These are phyloP conservation scores for Naematelia aurantialba DNA, from an alignment of 768 basidiomycete species.

Conservation along the genomic window DNA sequence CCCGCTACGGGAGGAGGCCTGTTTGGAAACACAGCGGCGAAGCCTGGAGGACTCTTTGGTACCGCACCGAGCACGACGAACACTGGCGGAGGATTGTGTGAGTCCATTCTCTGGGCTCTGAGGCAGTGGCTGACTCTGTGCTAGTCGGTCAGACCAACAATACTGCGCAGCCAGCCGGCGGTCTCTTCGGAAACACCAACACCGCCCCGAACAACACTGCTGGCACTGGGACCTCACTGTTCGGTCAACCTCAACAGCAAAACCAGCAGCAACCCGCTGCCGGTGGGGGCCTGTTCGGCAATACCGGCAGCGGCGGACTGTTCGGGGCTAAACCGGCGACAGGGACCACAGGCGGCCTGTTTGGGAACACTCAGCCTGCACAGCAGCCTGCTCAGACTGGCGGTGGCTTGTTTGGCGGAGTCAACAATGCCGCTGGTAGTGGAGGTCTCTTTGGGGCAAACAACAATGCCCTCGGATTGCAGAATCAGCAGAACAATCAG, in stretches of 20 bases:
- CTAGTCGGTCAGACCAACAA: conserved; percentile 24
- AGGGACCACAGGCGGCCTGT: conserved; percentile 29
- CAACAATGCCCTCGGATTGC: conserved; percentile 49
- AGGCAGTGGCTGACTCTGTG: neutral
- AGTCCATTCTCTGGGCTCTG: neutral
- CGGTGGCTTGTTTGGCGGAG: conserved; percentile 23
- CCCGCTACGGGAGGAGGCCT: conserved; percentile 43
- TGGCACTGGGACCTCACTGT: conserved; percentile 19
- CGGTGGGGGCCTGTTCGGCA: conserved; percentile 13
- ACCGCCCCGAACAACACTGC: conserved; percentile 1
- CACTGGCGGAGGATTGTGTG: conserved; percentile 21
- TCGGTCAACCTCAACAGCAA: conserved; percentile 31
- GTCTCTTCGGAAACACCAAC: conserved; percentile 24
- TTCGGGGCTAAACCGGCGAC: conserved; percentile 23
- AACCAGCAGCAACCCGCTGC: conserved; percentile 15
- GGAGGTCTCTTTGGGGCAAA: conserved; percentile 16
- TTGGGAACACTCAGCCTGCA: conserved; percentile 22
- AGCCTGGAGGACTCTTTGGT: conserved; percentile 31
- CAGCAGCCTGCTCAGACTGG: conserved; percentile 17
- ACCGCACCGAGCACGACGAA: conserved; percentile 12
- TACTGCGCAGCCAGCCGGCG: conserved; percentile 25
- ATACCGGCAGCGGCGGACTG: conserved; percentile 10
- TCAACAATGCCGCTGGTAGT: conserved; percentile 5
- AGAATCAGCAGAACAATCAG: conserved; percentile 41
- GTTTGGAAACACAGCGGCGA: conserved; percentile 26